Evolutionary conservation across 169 alveolate genomes (phyloP).

Genomic region (Cryptosporidium xiaoi): DNA sequence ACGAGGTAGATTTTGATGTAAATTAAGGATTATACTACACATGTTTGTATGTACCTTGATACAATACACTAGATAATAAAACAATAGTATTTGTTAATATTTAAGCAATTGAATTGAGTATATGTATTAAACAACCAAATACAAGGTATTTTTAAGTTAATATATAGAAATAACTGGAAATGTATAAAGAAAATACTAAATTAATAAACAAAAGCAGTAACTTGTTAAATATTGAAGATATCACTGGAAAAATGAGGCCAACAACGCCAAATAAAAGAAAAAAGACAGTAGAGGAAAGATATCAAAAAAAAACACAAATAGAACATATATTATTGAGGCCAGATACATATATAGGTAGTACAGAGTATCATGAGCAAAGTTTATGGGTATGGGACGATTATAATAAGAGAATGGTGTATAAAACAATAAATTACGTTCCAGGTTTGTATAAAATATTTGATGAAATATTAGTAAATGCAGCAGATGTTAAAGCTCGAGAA

Average conservation of each 20-base stretch:
- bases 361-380: constrained; percentile 90
- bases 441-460: constrained; percentile 98
- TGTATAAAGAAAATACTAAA: not conserved
- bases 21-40: not conserved
- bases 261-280: constrained; percentile 11
- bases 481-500: constrained; percentile 95
- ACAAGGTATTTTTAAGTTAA: too few species aligned
- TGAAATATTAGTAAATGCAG: constrained; percentile 99
- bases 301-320: constrained; percentile 95
- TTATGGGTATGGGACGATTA: constrained; percentile 95
- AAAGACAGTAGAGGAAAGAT: constrained; percentile 95
- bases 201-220: constrained; percentile 1
- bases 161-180: not conserved
- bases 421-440: constrained; percentile 91
- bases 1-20: not conserved
- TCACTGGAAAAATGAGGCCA: constrained; percentile 29
- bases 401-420: constrained; percentile 87
- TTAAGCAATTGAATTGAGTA: not conserved
- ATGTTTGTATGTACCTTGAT: not conserved
- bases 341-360: constrained; percentile 97
- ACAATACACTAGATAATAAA: constrained; percentile 12
- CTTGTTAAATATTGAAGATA: constrained; percentile 10
- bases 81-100: not conserved
- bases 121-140: too few species aligned
- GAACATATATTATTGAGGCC: constrained; percentile 99